Evolutionary conservation across 148 eudicot genomes (phyloP), one percentile per base, ranked within the genome.

Genomic region (Drosera capensis): DNA sequence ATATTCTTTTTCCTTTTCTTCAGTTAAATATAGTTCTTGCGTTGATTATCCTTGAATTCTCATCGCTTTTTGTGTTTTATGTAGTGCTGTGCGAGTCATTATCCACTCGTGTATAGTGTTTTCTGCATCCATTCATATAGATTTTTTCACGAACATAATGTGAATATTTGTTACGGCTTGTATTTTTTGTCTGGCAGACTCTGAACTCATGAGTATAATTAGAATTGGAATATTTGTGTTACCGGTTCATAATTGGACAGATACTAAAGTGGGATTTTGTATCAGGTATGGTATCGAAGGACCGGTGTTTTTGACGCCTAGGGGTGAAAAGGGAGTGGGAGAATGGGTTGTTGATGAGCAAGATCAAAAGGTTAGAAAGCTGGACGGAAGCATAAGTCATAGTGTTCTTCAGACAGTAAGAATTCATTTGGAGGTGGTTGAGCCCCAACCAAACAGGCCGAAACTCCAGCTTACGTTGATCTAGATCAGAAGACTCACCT

Each of bases 271-370:
- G 19, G 1, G 4, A 2, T 43, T 11, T 2, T 20, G 49, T 43
- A 67, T 23, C 74, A 90, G 97, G 60, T 90, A 64, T 62, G 97
- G 97, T 16, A 90, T 90, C 23, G 93, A 84, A 67, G 97, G 97
- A 31, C 93, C 97, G 1, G 93, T 90, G 12, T 75, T 80, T 64
- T 55, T 90, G 68, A 75, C 72, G 3, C 46, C 66, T 24, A 72
- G 42, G 67, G 75, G 73, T 14, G 77, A 71, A 2, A 84, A 78
- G 16, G 73, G 67, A 25, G 71, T 40, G 16, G 84, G 85, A 48
- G 95, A 84, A 54, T 90, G 97, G 97, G 35, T 70, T 16, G 83
- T 90, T 8, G 97, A 90, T 44, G 97, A 90, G 71, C 87, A 78
- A 48, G 67, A 64, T 46, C 97, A 90, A 58, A 75, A 68, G 67